A percentile compares a stretch with the other conserved stretches of the same genome.
Conservation (phyloP, 164 flowering plant species). For the Piper betle region DNA sequence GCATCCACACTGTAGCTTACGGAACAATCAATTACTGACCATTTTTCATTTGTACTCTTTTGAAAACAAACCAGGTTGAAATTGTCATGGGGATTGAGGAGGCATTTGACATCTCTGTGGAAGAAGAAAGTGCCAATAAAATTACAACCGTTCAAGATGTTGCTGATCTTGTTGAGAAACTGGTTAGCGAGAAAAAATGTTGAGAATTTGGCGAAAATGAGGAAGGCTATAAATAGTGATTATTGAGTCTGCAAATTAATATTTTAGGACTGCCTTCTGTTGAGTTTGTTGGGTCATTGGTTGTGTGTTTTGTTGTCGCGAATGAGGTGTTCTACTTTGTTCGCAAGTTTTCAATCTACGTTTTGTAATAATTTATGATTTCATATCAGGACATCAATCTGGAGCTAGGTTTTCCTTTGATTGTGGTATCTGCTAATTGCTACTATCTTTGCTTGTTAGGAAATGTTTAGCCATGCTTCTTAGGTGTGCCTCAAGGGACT, state of each 20-base stretch:
- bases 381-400: background rate
- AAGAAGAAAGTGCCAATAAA: constrained; percentile 76
- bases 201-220: background rate
- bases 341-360: background rate
- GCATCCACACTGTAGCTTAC: no score
- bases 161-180: constrained; percentile 71
- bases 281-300: background rate
- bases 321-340: background rate
- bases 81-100: constrained; percentile 93
- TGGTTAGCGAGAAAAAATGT: constrained; percentile 23
- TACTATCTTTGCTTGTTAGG: no score
- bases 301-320: background rate
- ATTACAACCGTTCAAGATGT: constrained; percentile 78
- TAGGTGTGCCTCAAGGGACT: no score
- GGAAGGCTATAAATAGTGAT: background rate
- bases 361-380: background rate
- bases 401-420: no score
- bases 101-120: constrained; percentile 70
- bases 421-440: no score
- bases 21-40: no score
- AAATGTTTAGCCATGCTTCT: no score
- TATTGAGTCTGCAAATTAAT: no score
- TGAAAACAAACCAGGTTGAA: constrained; percentile 40
- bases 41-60: background rate
- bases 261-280: background rate